Conservation (phyloP, 768 basidiomycete genomes). For the Xerocomellus dryophilus region DNA sequence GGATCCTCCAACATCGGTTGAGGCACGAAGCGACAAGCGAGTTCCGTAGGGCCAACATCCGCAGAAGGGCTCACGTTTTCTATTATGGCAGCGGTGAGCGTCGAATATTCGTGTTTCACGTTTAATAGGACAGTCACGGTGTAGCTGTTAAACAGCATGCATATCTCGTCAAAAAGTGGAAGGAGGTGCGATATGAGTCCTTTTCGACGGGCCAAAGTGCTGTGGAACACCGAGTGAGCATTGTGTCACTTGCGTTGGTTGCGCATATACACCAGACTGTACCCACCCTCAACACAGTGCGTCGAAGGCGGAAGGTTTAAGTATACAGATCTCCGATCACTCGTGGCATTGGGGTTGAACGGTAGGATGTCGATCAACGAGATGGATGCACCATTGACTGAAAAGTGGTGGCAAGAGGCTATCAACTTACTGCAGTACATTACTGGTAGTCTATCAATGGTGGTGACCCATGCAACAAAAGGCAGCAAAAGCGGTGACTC, state of each 20-base stretch:
- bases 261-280: neutral
- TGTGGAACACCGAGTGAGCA: neutral
- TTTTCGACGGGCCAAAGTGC: neutral
- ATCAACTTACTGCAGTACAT: no score
- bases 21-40: conserved; percentile 17
- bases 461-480: no score
- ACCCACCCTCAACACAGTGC: no score
- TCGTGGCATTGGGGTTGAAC: no score
- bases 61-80: conserved; percentile 4
- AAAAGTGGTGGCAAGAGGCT: no score
- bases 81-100: conserved; percentile 5
- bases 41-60: conserved; percentile 7
- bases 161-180: conserved; percentile 15
- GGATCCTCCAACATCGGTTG: conserved; percentile 4
- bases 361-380: no score
- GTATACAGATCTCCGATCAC: no score
- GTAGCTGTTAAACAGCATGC: conserved; percentile 5
- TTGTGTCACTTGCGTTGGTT: neutral
- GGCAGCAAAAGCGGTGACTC: no score
- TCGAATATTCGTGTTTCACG: conserved; percentile 11
- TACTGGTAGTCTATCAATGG: no score
- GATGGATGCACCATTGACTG: no score
- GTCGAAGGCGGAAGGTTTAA: no score
- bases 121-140: conserved; percentile 13
- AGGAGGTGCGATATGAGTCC: conserved; percentile 5